phyloP scores from a whole-genome alignment of 306 rosid species.

The Malus domestica region ASM211411v1 NC_041789.1:16256501-16257000 shows the following conservation, averaged over 20 bases:
- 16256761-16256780: too few species aligned
- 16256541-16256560: slow-evolving; percentile 62
- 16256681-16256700: background rate
- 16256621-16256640: slow-evolving; percentile 25
- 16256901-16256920: background rate
- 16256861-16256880: background rate
- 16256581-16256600: slow-evolving; percentile 64
- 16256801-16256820: too few species aligned
- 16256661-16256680: slow-evolving; percentile 36
- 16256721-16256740: too few species aligned
- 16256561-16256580: slow-evolving; percentile 90
- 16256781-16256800: too few species aligned
- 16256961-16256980: too few species aligned
- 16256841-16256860: background rate
- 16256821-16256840: too few species aligned
- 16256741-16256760: too few species aligned
- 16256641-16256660: slow-evolving; percentile 63
- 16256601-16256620: slow-evolving; percentile 61
- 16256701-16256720: background rate
- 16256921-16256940: too few species aligned
- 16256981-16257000: too few species aligned
- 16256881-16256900: background rate
- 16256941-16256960: too few species aligned
- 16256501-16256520: background rate
- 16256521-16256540: background rate